These are phyloP conservation scores for Gossypium mustelinum DNA, from an alignment of 345 rosid species.

Conservation along the genomic window DNA sequence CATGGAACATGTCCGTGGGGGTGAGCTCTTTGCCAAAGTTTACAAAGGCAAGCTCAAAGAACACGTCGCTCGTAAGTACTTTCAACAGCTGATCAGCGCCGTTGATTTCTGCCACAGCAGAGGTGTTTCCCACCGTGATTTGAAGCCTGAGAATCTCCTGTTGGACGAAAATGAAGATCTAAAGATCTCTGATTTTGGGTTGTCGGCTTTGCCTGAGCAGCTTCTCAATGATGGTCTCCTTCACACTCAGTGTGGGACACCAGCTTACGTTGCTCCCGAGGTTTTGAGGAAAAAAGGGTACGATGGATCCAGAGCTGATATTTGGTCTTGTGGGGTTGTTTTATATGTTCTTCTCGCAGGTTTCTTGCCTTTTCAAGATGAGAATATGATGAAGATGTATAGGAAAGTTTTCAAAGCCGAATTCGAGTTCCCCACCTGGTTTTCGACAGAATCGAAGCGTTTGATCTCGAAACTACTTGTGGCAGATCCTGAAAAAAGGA, in stretches of 20 bases:
- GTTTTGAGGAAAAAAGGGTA: slow-evolving; percentile 79
- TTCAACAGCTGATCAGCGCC: slow-evolving; percentile 71
- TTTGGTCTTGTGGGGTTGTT: slow-evolving; percentile 96
- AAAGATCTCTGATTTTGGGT: slow-evolving; percentile 75
- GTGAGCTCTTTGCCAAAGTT: slow-evolving; percentile 67
- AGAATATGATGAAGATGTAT: slow-evolving; percentile 62
- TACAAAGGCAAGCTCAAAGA: slow-evolving; percentile 61
- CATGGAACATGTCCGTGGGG: slow-evolving; percentile 75
- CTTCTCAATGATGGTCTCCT: slow-evolving; percentile 65
- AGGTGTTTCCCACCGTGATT: slow-evolving; percentile 78
- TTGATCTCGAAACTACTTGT: slow-evolving; percentile 57
- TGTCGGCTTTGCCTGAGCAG: slow-evolving; percentile 71
- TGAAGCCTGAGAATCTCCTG: slow-evolving; percentile 79
- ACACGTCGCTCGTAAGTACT: slow-evolving; percentile 51
- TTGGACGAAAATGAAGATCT: slow-evolving; percentile 66
- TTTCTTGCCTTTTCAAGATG: slow-evolving; percentile 67
- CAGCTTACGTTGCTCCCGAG: slow-evolving; percentile 93
- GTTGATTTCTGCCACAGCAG: slow-evolving; percentile 78
- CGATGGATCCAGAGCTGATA: slow-evolving; percentile 77
- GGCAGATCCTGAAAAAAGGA: slow-evolving; percentile 56
- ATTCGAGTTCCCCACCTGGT: slow-evolving; percentile 61
- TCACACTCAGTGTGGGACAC: slow-evolving; percentile 81
- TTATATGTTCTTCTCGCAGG: slow-evolving; percentile 70
- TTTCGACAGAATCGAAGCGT: slow-evolving; percentile 40
- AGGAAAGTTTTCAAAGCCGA: slow-evolving; percentile 55